Evolutionary conservation across 768 basidiomycete genomes (phyloP), one percentile per base, ranked within the genome.

Genomic region (Dioszegia hungarica): DNA sequence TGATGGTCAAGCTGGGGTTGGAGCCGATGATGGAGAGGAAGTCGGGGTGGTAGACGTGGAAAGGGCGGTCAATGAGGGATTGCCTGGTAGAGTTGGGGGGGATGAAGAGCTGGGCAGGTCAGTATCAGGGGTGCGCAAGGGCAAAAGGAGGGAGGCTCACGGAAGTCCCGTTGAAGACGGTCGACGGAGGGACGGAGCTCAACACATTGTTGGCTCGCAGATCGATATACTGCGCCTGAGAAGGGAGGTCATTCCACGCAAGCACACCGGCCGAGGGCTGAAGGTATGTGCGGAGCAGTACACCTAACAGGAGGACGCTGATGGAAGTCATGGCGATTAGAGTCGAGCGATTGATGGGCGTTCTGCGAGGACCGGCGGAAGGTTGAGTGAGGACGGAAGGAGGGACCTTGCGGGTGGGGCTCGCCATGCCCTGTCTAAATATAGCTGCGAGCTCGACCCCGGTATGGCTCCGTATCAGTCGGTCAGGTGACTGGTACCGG

Each of bases 11-110:
- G 0, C 81, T 80, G 5, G 87, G 83, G 24, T 77, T 75, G 3
- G 73, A 60, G 1, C 87, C 88, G 0, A 88, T 80, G 54, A 88
- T 77, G 6, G 71, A 54, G 40, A 85, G 75, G 74, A 89, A 88
- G n/a, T 74, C 73, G 2, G 75, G 70, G 62, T 84, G 79, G 66
- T 80, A 81, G 25, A 81, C 70, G 61, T 83, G 82, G 75, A 88
- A 85, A 2, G 73, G 73, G 44, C 61, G 61, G 3, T 54, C 62
- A 17, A 47, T 51, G 15, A 70, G 56, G 65, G 85, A 82, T 0
- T 84, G 83, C 14, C 82, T 77, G n/a, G 73, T 72, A 34, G 80
- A 79, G 64, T 81, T 81, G 17, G 84, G 85, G 1, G 85, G 86
- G 63, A 85, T 84, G 62, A 73, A 72, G 33, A 46, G 29, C 60